A percentile compares a stretch with the other conserved stretches of the same genome.
Evolutionary conservation across 495 filamentous ascomycete genomes (phyloP).

Genomic region (Penicillium mononematosum): DNA sequence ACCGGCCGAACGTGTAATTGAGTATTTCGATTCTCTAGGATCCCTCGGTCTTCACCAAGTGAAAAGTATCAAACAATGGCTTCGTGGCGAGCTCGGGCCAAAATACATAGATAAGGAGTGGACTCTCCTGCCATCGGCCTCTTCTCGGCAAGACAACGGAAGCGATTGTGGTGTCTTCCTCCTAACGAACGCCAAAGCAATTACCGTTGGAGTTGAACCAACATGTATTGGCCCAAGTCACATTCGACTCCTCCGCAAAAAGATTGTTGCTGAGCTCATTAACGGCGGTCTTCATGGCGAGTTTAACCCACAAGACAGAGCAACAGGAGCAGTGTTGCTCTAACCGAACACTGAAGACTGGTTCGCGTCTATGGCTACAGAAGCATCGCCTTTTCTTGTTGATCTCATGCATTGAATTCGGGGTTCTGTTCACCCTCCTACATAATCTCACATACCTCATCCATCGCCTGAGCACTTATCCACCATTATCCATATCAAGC

Average conservation of each 20-base stretch:
- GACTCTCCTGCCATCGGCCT: slow-evolving; percentile 46
- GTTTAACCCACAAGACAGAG: slow-evolving; percentile 30
- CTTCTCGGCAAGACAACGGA: slow-evolving; percentile 63
- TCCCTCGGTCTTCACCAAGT: slow-evolving; percentile 36
- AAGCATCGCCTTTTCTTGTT: background rate
- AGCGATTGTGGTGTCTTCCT: slow-evolving; percentile 82
- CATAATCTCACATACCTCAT: slow-evolving; percentile 5
- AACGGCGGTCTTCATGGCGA: slow-evolving; percentile 61
- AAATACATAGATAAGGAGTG: slow-evolving; percentile 63
- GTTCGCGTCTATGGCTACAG: background rate
- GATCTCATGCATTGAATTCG: background rate
- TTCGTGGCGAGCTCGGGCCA: slow-evolving; percentile 56
- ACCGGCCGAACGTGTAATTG: slow-evolving; percentile 59
- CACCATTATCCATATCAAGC: background rate
- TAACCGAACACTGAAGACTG: slow-evolving; percentile 13
- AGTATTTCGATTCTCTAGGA: slow-evolving; percentile 74
- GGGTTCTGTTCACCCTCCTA: background rate
- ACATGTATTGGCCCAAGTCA: slow-evolving; percentile 55
- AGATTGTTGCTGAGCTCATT: slow-evolving; percentile 68
- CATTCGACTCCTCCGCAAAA: slow-evolving; percentile 56
- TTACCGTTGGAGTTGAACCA: slow-evolving; percentile 63
- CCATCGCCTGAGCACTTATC: background rate
- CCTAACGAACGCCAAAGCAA: slow-evolving; percentile 69
- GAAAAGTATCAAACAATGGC: slow-evolving; percentile 50
- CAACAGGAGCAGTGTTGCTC: slow-evolving; percentile 25